phyloP scores from a whole-genome alignment of 2,329 filamentous ascomycete genomes.

The Fusarium pseudograminearum region DNA sequence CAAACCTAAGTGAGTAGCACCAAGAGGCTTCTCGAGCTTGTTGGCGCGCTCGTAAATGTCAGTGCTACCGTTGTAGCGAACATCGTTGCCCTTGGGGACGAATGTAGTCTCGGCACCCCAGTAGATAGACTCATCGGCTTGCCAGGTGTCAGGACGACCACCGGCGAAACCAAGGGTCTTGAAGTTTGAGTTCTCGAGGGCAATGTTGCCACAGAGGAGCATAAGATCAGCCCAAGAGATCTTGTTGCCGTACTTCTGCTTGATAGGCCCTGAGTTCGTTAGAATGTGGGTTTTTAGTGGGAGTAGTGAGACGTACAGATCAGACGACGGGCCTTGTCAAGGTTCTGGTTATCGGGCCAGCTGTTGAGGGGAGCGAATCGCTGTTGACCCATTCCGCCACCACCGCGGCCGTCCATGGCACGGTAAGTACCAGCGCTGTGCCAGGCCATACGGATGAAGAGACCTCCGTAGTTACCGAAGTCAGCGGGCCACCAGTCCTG shows the following conservation, averaged over 20 bases:
- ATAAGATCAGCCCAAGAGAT: slow-evolving; percentile 84
- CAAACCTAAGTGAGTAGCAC: slow-evolving; percentile 71
- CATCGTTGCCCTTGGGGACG: slow-evolving; percentile 73
- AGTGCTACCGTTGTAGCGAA: slow-evolving; percentile 71
- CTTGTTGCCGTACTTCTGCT: slow-evolving; percentile 87
- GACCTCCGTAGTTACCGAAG: slow-evolving; percentile 83
- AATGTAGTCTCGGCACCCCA: slow-evolving; percentile 82
- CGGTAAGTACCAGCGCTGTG: slow-evolving; percentile 84
- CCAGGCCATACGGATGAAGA: slow-evolving; percentile 86
- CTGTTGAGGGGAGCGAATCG: slow-evolving; percentile 83
- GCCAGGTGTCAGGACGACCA: slow-evolving; percentile 78
- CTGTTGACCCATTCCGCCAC: slow-evolving; percentile 80
- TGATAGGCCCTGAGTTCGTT: slow-evolving; percentile 68
- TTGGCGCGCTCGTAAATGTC: slow-evolving; percentile 65
- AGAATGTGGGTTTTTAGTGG: fast-evolving
- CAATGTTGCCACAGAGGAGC: slow-evolving; percentile 79
- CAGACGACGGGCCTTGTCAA: slow-evolving; percentile 84
- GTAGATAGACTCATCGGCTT: slow-evolving; percentile 81
- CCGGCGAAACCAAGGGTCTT: slow-evolving; percentile 79
- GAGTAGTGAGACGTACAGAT: slow-evolving; percentile 60
- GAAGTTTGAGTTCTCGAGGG: slow-evolving; percentile 81
- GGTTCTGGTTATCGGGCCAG: slow-evolving; percentile 83
- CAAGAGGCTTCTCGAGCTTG: slow-evolving; percentile 76
- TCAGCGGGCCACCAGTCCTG: slow-evolving; percentile 87
- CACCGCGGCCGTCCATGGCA: slow-evolving; percentile 79